phyloP scores from a whole-genome alignment of 768 basidiomycete genomes.

The Lactarius vividus region DNA sequence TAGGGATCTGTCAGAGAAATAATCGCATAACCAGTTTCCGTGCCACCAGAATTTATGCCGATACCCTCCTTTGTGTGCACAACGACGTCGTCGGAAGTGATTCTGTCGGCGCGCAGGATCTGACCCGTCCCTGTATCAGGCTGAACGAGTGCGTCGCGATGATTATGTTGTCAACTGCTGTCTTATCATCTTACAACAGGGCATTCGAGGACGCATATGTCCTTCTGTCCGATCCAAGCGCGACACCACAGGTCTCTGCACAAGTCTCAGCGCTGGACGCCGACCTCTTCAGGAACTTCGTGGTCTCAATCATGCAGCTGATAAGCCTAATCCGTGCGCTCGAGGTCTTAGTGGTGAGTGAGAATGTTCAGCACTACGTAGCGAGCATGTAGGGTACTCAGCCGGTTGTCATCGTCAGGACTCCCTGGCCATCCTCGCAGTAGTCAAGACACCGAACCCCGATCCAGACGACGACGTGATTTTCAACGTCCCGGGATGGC shows the following conservation, averaged over 20 bases:
- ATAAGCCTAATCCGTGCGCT: constrained; percentile 8
- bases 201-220: constrained; percentile 11
- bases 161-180: not conserved
- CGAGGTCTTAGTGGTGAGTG: constrained; percentile 14
- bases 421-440: constrained; percentile 1
- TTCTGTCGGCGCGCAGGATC: not conserved
- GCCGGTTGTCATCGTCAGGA: not conserved
- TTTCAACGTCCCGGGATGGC: constrained; percentile 21
- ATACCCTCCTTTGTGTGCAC: constrained; percentile 16
- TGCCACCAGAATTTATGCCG: constrained; percentile 4
- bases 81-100: constrained; percentile 7
- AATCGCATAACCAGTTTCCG: not conserved
- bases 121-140: not conserved
- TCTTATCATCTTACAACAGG: not conserved
- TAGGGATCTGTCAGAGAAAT: not conserved
- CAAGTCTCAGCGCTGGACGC: constrained; percentile 12
- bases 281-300: constrained; percentile 10
- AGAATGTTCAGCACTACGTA: not conserved
- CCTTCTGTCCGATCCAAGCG: constrained; percentile 8
- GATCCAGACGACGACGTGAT: constrained; percentile 19
- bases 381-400: no score
- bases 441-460: not conserved
- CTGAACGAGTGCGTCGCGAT: constrained; percentile 10
- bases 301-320: constrained; percentile 15
- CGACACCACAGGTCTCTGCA: not conserved